These are phyloP conservation scores for Rubus idaeus DNA, from an alignment of 306 rosid genomes.

Conservation along the genomic window DNA sequence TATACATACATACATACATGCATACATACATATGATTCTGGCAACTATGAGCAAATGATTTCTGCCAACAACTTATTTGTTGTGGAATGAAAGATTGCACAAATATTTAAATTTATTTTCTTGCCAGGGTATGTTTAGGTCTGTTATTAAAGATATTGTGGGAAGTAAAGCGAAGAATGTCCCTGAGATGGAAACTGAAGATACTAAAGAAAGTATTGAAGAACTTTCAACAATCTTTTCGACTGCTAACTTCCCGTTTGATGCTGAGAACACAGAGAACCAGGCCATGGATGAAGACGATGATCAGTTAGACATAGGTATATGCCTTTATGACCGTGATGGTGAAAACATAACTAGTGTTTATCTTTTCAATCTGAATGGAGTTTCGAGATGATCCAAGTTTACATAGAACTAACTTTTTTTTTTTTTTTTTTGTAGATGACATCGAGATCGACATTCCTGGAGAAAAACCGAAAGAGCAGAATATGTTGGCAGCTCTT, in stretches of 20 bases:
- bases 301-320: constrained; percentile 60
- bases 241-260: constrained; percentile 48
- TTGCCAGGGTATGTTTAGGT: constrained; percentile 71
- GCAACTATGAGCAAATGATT: constrained; percentile 5
- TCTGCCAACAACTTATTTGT: background rate
- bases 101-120: background rate
- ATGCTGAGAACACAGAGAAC: constrained; percentile 41
- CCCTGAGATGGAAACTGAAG: constrained; percentile 54
- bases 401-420: background rate
- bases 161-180: constrained; percentile 62
- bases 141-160: constrained; percentile 75
- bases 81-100: constrained; percentile 3
- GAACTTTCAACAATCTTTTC: constrained; percentile 65
- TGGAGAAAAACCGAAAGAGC: constrained; percentile 64
- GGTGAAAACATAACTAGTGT: background rate
- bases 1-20: too few relatives aligned
- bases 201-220: constrained; percentile 48
- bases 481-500: constrained; percentile 58
- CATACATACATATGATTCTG: too few relatives aligned
- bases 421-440: constrained; percentile 37
- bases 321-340: background rate
- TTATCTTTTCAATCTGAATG: background rate
- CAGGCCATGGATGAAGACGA: constrained; percentile 38
- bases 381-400: background rate
- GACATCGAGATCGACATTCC: constrained; percentile 60